Percentiles rank a stretch among this genome's conserved stretches.
phyloP scores from a whole-genome alignment of 75 land plant species.

The Cupressus sempervirens region DNA sequence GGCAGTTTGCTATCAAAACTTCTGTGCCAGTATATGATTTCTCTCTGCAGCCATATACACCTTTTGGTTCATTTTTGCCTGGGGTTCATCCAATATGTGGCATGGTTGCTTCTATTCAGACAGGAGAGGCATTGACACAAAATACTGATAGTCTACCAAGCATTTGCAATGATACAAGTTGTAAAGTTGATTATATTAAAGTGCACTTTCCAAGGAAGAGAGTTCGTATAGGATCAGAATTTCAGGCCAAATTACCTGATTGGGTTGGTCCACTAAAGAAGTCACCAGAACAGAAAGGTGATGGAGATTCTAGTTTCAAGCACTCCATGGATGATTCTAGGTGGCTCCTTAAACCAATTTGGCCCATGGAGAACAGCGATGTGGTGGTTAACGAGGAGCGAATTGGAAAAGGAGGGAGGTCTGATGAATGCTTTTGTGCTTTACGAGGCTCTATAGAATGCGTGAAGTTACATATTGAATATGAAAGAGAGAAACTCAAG shows the following conservation, averaged over 20 bases:
- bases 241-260: conserved; percentile 61
- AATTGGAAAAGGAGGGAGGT: conserved; percentile 64
- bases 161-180: neutral
- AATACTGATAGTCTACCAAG: neutral
- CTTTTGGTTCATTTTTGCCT: conserved; percentile 1
- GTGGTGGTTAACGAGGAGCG: neutral
- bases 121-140: neutral
- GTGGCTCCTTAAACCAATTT: conserved; percentile 51
- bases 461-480: conserved; percentile 62
- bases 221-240: conserved; percentile 54
- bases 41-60: conserved; percentile 1
- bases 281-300: neutral
- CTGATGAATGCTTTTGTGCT: conserved; percentile 42
- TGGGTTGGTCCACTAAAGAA: conserved; percentile 39
- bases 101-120: conserved; percentile 7
- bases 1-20: conserved; percentile 30
- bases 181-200: conserved; percentile 2
- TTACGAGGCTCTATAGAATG: conserved; percentile 63
- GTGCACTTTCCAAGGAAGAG: conserved; percentile 17
- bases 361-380: conserved; percentile 36
- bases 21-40: conserved; percentile 12
- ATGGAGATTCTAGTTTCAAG: conserved; percentile 11
- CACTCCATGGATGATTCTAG: conserved; percentile 21
- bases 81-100: neutral
- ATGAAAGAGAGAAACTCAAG: conserved; percentile 41